Conservation (phyloP, 805 yeast genomes). For the Saccharomycopsis malanga region DNA sequence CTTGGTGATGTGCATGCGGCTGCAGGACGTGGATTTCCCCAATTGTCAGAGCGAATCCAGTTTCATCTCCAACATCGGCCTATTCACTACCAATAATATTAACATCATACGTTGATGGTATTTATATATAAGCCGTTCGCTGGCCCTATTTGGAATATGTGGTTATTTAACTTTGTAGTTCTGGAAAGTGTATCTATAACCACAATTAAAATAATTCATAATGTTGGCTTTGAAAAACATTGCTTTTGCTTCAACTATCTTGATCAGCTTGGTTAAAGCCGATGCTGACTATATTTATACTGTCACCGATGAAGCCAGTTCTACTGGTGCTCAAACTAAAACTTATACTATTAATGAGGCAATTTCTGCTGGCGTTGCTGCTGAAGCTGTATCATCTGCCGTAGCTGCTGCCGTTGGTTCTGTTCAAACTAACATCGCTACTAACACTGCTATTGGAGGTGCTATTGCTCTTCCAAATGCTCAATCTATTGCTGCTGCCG, state of each 20-base stretch:
- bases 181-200: too few species aligned
- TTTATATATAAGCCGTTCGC: too few species aligned
- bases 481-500: slow-evolving; percentile 26
- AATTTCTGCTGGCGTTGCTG: slow-evolving; percentile 27
- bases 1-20: too few species aligned
- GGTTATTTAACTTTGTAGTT: too few species aligned
- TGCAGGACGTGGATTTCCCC: too few species aligned
- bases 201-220: too few species aligned
- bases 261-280: slow-evolving; percentile 7
- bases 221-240: slow-evolving; percentile 10
- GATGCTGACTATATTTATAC: slow-evolving; percentile 12
- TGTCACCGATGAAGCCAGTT: slow-evolving; percentile 11
- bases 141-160: too few species aligned
- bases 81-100: too few species aligned
- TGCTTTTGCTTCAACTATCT: slow-evolving; percentile 14
- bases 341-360: slow-evolving; percentile 16
- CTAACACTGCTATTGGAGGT: slow-evolving; percentile 10
- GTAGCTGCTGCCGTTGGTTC: slow-evolving; percentile 2
- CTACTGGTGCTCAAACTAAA: slow-evolving; percentile 18
- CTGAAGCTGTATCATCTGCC: slow-evolving; percentile 23
- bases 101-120: too few species aligned
- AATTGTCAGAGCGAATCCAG: too few species aligned
- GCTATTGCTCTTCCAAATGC: slow-evolving; percentile 15
- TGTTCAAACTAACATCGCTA: background rate
- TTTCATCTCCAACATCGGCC: too few species aligned